Conservation (phyloP, 164 flowering plant species). For the Protea cynaroides region DNA sequence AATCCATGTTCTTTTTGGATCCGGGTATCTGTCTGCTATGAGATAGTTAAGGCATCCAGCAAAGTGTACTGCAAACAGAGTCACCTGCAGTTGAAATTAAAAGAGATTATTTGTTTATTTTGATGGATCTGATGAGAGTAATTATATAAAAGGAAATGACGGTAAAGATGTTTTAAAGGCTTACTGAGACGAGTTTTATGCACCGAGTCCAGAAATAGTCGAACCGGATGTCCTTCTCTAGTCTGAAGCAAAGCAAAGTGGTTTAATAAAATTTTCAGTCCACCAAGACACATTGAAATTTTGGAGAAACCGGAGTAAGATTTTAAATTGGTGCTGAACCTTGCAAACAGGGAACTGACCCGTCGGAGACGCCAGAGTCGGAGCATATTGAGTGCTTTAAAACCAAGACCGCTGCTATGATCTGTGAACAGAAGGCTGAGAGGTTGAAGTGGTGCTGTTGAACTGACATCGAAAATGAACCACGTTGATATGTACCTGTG, state of each 20-base stretch:
- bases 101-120: neutral
- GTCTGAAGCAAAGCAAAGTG: conserved; percentile 47
- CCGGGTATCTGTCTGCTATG: conserved; percentile 85
- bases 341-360: conserved; percentile 92
- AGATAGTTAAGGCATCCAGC: conserved; percentile 92
- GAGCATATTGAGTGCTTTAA: conserved; percentile 74
- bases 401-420: conserved; percentile 47
- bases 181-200: conserved; percentile 83
- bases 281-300: conserved; percentile 10
- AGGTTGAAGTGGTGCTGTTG: conserved; percentile 81
- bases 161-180: conserved; percentile 12
- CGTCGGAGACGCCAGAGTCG: conserved; percentile 95
- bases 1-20: conserved; percentile 88
- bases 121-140: neutral
- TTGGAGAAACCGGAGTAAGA: conserved; percentile 13
- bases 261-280: conserved; percentile 15
- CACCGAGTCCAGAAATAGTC: conserved; percentile 96
- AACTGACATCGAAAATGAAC: conserved; percentile 85
- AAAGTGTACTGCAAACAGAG: conserved; percentile 86
- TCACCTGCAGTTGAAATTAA: conserved; percentile 48
- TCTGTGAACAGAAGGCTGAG: conserved; percentile 57
- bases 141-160: no score
- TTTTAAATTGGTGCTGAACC: conserved; percentile 39
- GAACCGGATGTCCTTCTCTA: conserved; percentile 93
- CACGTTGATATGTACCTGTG: conserved; percentile 89